Base-by-base conservation (phyloP, 306 rosid genomes). In the Sicyos edulis region DNA sequence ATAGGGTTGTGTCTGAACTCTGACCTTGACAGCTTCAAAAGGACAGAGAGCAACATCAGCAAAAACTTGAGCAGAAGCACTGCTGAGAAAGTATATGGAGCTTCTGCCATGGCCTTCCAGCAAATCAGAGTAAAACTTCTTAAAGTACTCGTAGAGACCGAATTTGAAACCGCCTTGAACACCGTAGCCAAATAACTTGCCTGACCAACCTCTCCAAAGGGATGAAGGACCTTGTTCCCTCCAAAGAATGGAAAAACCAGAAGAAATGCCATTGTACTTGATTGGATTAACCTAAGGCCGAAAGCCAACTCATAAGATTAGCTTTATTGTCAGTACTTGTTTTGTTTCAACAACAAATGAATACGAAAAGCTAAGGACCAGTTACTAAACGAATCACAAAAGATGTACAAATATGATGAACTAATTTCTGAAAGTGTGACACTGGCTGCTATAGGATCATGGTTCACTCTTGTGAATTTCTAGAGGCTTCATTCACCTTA, bases 161-260 rank as follows among this genome's bases (percentile, higher is more conserved):
- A 81, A 86, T 86, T 84, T 88, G 83, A 80, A 80, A 32, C 95
- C 95, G 1, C 95, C 95, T 71, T 88, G 95, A 81, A 85, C 40
- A 53, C 95, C 95, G 49, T 88, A 88, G 66, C 95, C 95, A 12
- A 79, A 81, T 4, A 86, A 60, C 67, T 88, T 88, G 19, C 85
- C 91, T 6, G 95, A 88, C 95, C 95, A 88, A 66, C 95, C 95
- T 78, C 95, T 88, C 91, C 91, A 88, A 51, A 88, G 89, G 13
- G 86, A 79, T 81, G 78, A 78, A 29, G 89, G 87, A 40, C 95
- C 95, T 73, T 83, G 81, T 71, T 88, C 88, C 82, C 80, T 86
- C 88, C 85, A 88, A 29, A 88, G 85, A 76, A 78, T 81, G 19
- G 88, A 75, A 21, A 88, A 69, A 6, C 95, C 91, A 50, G 91